These are phyloP conservation scores for Anthracocystis walkeri DNA, from an alignment of 1,284 basidiomycete species.

Conservation along the genomic window DNA sequence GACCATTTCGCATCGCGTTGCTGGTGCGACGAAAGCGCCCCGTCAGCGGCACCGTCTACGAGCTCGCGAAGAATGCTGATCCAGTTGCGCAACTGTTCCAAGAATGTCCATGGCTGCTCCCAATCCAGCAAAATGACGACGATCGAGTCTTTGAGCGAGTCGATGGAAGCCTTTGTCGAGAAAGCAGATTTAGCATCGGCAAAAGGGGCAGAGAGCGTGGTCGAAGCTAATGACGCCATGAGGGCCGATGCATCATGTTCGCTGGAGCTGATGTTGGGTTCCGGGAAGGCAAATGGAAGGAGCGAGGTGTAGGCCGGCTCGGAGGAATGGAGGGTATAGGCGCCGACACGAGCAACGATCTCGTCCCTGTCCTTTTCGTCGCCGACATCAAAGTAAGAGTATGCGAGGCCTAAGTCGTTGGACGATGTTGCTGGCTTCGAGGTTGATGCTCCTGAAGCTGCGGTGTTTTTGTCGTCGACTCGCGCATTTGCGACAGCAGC, in stretches of 20 bases:
- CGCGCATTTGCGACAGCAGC: background rate
- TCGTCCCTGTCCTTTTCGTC: conserved; percentile 63
- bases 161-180: conserved; percentile 43
- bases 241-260: conserved; percentile 28
- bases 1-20: conserved; percentile 76
- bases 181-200: background rate
- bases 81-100: conserved; percentile 89
- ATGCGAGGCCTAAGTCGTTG: conserved; percentile 56
- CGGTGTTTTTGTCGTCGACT: conserved; percentile 4
- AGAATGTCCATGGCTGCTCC: conserved; percentile 90
- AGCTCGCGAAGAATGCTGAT: conserved; percentile 71
- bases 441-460: conserved; percentile 1
- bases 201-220: conserved; percentile 11
- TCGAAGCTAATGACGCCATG: conserved; percentile 35
- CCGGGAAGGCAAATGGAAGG: conserved; percentile 85
- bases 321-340: conserved; percentile 88
- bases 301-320: conserved; percentile 79
- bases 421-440: conserved; percentile 1
- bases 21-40: conserved; percentile 72
- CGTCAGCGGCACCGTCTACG: conserved; percentile 75
- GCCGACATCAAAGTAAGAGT: conserved; percentile 62
- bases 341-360: conserved; percentile 74
- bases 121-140: conserved; percentile 93
- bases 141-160: conserved; percentile 79
- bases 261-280: conserved; percentile 69